Evolutionary conservation across 371 early-diverging fungal species (phyloP).

Genomic region (Scutellospora calospora): DNA sequence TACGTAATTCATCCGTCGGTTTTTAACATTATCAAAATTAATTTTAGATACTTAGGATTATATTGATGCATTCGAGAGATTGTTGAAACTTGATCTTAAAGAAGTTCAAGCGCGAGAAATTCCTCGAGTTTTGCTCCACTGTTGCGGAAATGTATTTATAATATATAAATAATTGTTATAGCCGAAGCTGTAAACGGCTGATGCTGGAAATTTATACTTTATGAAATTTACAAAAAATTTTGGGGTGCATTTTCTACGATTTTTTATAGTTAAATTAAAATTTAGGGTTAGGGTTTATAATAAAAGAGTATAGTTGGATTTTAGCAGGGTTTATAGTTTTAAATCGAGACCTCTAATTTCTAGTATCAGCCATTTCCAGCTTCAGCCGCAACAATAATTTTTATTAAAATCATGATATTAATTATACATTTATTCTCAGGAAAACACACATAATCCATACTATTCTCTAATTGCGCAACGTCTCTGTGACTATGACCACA

Average conservation of each 20-base stretch:
- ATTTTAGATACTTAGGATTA: constrained; percentile 71
- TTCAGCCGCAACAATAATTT: no score
- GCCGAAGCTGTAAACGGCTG: no score
- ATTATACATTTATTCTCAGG: constrained; percentile 55
- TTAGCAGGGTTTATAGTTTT: no score
- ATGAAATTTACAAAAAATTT: no score
- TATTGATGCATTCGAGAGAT: constrained; percentile 89
- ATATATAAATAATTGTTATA: neutral
- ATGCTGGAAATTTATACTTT: no score
- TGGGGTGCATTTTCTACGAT: no score
- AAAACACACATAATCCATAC: constrained; percentile 92
- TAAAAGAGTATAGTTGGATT: no score
- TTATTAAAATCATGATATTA: neutral
- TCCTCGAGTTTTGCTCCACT: constrained; percentile 90
- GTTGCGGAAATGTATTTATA: constrained; percentile 79
- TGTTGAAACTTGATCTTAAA: constrained; percentile 83
- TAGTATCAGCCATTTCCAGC: no score
- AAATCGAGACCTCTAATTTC: no score
- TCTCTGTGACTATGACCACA: constrained; percentile 78
- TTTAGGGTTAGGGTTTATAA: no score
- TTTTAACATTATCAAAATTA: neutral
- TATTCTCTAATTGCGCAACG: constrained; percentile 87
- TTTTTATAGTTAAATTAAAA: no score
- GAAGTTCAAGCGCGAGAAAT: constrained; percentile 95
- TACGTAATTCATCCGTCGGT: neutral